Evolutionary conservation across 805 yeast species (phyloP), one percentile per base, ranked within the genome.

Genomic region (Pichia insulana): DNA sequence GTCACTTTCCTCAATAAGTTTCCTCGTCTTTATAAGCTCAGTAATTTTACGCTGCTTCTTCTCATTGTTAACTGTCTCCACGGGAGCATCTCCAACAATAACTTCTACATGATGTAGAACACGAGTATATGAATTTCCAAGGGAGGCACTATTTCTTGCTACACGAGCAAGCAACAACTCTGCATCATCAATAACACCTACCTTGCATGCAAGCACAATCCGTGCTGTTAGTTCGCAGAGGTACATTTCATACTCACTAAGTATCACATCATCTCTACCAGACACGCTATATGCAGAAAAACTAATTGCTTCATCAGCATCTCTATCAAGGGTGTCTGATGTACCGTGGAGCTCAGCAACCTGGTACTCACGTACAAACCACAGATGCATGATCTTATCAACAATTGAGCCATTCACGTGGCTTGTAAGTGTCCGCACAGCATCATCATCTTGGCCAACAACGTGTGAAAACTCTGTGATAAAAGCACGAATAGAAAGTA

Each of bases 351-450:
- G 30, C 35, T 55, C 60, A 0, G 78, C 76, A 11, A 67, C 50
- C 18, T 63, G 61, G 7, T 70, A 63, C 50, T 80, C 87, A 44
- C 70, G 67, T 18, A 65, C 54, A 45, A 78, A 61, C 47, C 71
- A 80, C 3, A 70, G 52, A n/a, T 63, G 55, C 43, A 69, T 41
- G 12, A 78, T 48, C 2, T 61, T 51, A 1, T 51, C 48, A 43
- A 65, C 42, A 22, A 40, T 13, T 2, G 34, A 25, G 34, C 39
- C 13, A 3, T 13, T 11, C 9, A 43, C 28, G 15, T 36, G 20
- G 16, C 33, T 28, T 4, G 13, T n/a, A n/a, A 28, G 13, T 11
- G 15, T 12, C 15, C 15, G 13, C 15, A 28, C 15, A 28, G 15
- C 15, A 11, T 28, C 31, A 12, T 28, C 31, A 28, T 28, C 31